Percentiles rank a stretch among this genome's conserved stretches.
Conservation (phyloP, 306 rosid species). For the Pyrus betulifolia region DNA sequence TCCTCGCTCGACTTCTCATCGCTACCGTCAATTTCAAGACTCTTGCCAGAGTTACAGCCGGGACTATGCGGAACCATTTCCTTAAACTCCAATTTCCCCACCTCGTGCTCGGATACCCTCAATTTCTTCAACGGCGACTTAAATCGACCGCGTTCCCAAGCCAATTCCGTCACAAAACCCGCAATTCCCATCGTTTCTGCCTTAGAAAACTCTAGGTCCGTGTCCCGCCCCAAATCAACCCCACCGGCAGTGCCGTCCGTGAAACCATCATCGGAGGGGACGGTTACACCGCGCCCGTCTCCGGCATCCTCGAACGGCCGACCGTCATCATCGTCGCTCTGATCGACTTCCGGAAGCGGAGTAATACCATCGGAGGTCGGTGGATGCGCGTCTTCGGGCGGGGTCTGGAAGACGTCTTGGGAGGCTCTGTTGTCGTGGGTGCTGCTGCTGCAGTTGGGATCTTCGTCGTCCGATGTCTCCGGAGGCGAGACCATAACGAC, state of each 20-base stretch:
- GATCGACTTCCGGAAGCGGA: not conserved
- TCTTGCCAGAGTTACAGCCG: not conserved
- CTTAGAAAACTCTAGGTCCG: constrained; percentile 29
- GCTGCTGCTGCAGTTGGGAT: not conserved
- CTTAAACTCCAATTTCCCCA: not conserved
- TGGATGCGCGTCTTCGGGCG: constrained; percentile 29
- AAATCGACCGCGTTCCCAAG: not conserved
- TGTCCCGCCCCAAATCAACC: constrained; percentile 28
- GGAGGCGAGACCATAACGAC: constrained; percentile 29
- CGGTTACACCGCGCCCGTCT: not conserved
- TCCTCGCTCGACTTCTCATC: not conserved
- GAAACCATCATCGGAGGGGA: not conserved
- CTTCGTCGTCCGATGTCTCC: constrained; percentile 4
- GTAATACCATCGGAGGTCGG: constrained; percentile 20
- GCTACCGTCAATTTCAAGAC: not conserved
- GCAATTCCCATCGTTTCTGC: not conserved
- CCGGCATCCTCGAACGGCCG: not conserved
- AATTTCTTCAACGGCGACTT: constrained; percentile 19
- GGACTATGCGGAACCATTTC: not conserved
- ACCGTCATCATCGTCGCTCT: not conserved
- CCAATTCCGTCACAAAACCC: constrained; percentile 13
- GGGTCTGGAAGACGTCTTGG: constrained; percentile 46
- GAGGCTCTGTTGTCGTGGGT: not conserved
- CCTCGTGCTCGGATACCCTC: constrained; percentile 10
- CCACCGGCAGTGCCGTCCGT: not conserved